Percentiles rank a stretch among this genome's conserved stretches.
These are phyloP conservation scores for Backusella liffmaniae DNA, from an alignment of 192 early-diverging fungal genomes.

Conservation along the genomic window DNA sequence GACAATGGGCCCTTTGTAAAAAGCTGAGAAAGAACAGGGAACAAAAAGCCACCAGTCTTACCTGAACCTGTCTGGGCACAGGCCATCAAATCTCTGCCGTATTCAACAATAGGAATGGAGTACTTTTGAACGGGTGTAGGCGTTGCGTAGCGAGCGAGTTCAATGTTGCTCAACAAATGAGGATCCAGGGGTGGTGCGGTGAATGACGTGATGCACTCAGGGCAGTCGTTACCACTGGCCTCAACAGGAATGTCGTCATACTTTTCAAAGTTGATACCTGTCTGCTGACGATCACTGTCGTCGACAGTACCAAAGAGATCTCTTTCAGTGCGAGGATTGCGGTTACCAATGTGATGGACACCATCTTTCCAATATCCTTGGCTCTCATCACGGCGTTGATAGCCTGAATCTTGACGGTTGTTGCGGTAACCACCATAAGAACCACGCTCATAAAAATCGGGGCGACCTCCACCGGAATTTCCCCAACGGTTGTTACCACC, in stretches of 20 bases:
- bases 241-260: slow-evolving; percentile 99
- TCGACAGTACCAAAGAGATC: slow-evolving; percentile 77
- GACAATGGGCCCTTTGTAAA: slow-evolving; percentile 80
- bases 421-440: slow-evolving; percentile 39
- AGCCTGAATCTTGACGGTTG: slow-evolving; percentile 41
- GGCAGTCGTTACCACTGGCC: slow-evolving; percentile 70
- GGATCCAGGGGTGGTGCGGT: slow-evolving; percentile 71
- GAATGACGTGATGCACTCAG: slow-evolving; percentile 60
- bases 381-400: slow-evolving; percentile 42
- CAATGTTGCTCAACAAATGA: slow-evolving; percentile 87
- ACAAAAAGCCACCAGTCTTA: slow-evolving; percentile 96
- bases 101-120: slow-evolving; percentile 79
- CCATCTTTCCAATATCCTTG: slow-evolving; percentile 74
- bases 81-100: slow-evolving; percentile 94
- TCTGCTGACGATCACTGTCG: slow-evolving; percentile 74
- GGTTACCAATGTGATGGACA: slow-evolving; percentile 74
- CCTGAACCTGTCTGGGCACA: slow-evolving; percentile 95
- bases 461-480: slow-evolving; percentile 21
- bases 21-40: slow-evolving; percentile 92
- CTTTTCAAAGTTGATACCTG: slow-evolving; percentile 99
- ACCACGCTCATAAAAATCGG: slow-evolving; percentile 42
- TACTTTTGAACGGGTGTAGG: slow-evolving; percentile 97
- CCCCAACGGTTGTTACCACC: slow-evolving; percentile 44
- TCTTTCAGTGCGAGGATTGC: slow-evolving; percentile 75
- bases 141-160: slow-evolving; percentile 79